Evolutionary conservation across 179 eudicot genomes (phyloP).

Genomic region (Actinidia arguta): DNA sequence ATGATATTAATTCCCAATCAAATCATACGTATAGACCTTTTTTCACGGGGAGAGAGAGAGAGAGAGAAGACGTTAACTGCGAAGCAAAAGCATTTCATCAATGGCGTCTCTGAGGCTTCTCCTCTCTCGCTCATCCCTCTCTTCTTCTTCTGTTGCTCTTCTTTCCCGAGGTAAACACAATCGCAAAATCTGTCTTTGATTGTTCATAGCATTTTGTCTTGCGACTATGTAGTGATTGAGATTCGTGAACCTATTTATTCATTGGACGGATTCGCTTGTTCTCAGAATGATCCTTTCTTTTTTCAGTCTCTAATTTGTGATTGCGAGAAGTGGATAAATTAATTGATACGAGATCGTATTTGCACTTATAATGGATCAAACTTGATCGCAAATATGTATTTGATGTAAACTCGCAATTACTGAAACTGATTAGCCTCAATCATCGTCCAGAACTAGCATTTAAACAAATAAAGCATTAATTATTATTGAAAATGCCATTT

Average conservation of each 20-base stretch:
- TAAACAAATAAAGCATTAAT: not conserved
- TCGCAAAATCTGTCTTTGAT: not conserved
- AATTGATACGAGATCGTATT: not conserved
- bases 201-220: not conserved
- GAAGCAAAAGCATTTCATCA: not conserved
- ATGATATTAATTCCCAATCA: too few relatives aligned
- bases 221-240: not conserved
- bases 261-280: not conserved
- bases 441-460: too few relatives aligned
- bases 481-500: not conserved
- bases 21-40: too few relatives aligned
- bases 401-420: not conserved
- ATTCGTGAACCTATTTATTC: too few relatives aligned
- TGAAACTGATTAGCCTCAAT: too few relatives aligned
- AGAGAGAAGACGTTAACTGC: too few relatives aligned
- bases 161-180: conserved; percentile 30
- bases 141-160: conserved; percentile 29
- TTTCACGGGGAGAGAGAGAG: too few relatives aligned
- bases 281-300: too few relatives aligned
- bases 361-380: not conserved
- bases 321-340: not conserved
- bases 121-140: conserved; percentile 39
- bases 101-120: conserved; percentile 46
- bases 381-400: not conserved
- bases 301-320: not conserved